phyloP scores from a whole-genome alignment of 2,329 filamentous ascomycete species.

The Nemania serpens region DNA sequence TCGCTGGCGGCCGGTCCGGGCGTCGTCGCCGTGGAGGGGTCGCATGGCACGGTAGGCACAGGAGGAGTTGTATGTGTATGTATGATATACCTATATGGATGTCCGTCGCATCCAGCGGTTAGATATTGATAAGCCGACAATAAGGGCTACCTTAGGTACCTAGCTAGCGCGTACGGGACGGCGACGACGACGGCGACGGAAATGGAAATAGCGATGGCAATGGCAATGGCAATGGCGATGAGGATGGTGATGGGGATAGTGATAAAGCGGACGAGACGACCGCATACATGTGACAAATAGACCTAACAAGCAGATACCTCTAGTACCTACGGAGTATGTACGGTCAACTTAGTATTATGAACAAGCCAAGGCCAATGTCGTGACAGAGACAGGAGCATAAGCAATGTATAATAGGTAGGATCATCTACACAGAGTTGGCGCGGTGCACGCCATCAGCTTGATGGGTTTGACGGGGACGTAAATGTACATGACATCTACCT shows the following conservation, averaged over 20 bases:
- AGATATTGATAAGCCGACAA: not conserved
- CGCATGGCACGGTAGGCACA: constrained; percentile 45
- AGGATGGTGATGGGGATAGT: not conserved
- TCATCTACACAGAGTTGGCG: not conserved
- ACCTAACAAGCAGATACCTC: not conserved
- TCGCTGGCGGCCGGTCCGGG: constrained; percentile 46
- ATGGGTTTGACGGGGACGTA: not conserved
- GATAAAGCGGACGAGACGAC: constrained; percentile 4
- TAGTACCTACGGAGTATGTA: not conserved
- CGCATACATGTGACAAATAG: constrained; percentile 13
- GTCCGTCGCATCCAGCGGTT: constrained; percentile 10
- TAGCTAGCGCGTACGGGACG: constrained; percentile 1
- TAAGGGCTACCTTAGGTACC: not conserved
- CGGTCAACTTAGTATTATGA: not conserved
- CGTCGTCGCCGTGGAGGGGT: constrained; percentile 52
- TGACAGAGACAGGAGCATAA: not conserved
- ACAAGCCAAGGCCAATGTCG: not conserved
- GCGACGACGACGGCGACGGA: not conserved
- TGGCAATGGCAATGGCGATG: too few species aligned
- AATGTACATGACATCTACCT: not conserved
- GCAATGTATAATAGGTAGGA: not conserved
- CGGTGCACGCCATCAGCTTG: constrained; percentile 1
- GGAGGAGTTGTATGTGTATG: not conserved
- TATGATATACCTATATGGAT: constrained; percentile 6
- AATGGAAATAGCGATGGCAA: too few species aligned